phyloP scores from a whole-genome alignment of 257 asterid species.

The Lycium ferocissimum region DNA sequence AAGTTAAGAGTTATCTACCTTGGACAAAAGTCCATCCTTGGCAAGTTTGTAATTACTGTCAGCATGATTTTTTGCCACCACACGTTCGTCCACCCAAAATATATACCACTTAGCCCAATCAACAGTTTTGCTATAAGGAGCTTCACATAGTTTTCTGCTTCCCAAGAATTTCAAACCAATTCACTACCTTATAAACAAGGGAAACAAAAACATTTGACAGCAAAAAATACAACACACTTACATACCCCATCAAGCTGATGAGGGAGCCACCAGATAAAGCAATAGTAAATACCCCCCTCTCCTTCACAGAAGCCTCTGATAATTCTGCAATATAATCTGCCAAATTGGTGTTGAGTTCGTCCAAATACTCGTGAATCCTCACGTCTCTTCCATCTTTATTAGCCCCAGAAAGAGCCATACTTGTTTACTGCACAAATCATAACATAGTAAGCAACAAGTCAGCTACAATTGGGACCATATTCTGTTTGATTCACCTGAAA shows the following conservation, averaged over 20 bases:
- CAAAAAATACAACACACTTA: constrained; percentile 30
- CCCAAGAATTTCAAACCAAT: constrained; percentile 25
- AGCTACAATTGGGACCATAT: constrained; percentile 25
- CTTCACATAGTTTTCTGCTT: constrained; percentile 86
- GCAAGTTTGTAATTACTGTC: constrained; percentile 95
- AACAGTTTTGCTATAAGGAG: constrained; percentile 91
- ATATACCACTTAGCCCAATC: constrained; percentile 95
- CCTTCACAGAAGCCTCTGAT: constrained; percentile 88
- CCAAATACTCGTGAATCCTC: constrained; percentile 68
- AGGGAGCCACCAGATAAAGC: constrained; percentile 98
- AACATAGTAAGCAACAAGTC: constrained; percentile 18
- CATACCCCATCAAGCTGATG: constrained; percentile 74
- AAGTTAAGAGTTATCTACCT: constrained; percentile 55
- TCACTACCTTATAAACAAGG: constrained; percentile 12
- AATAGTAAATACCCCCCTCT: constrained; percentile 77
- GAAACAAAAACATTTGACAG: neutral
- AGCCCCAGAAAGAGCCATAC: constrained; percentile 65
- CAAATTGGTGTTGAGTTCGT: constrained; percentile 70
- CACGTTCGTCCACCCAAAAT: constrained; percentile 94
- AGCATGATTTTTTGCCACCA: constrained; percentile 80
- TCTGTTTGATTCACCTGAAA: constrained; percentile 33
- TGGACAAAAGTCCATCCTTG: constrained; percentile 78
- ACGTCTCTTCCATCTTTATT: constrained; percentile 68
- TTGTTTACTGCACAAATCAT: constrained; percentile 37
- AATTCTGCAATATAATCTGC: constrained; percentile 91